Evolutionary conservation across 1,284 basidiomycete species (phyloP).

Genomic region (Leccinum brunneo-olivaceum): DNA sequence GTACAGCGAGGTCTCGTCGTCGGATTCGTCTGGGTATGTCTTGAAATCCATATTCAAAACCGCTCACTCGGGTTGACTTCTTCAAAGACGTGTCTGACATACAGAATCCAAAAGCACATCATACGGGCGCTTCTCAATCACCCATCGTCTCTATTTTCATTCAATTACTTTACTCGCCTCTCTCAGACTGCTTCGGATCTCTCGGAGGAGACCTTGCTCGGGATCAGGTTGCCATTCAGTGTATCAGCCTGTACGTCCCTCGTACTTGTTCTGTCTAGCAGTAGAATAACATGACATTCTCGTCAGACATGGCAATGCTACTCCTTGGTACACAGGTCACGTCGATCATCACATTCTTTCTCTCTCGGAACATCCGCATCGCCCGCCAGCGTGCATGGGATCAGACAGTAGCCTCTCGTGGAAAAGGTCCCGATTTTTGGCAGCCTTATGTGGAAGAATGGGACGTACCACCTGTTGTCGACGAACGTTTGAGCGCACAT

Average conservation of each 20-base stretch:
- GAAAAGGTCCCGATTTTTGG: slow-evolving; percentile 81
- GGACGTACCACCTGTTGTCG: slow-evolving; percentile 56
- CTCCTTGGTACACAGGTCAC: slow-evolving; percentile 70
- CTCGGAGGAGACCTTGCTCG: slow-evolving; percentile 57
- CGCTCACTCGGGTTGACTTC: slow-evolving; percentile 1
- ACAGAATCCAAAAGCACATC: slow-evolving; percentile 56
- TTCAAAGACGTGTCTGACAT: slow-evolving; percentile 53
- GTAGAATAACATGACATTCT: neutral
- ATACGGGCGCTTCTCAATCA: slow-evolving; percentile 58
- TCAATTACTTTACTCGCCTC: slow-evolving; percentile 12
- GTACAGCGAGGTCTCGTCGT: slow-evolving; percentile 53
- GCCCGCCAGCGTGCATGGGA: slow-evolving; percentile 74
- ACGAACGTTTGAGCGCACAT: slow-evolving; percentile 25
- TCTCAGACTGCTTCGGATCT: slow-evolving; percentile 47
- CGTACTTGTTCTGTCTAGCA: neutral
- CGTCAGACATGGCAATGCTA: slow-evolving; percentile 65
- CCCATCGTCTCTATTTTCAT: slow-evolving; percentile 33
- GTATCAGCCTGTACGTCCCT: slow-evolving; percentile 54
- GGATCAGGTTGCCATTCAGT: slow-evolving; percentile 57
- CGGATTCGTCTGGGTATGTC: slow-evolving; percentile 60
- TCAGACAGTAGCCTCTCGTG: slow-evolving; percentile 73
- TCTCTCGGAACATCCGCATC: slow-evolving; percentile 70
- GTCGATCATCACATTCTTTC: slow-evolving; percentile 70
- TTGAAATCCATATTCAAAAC: neutral
- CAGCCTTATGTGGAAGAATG: slow-evolving; percentile 83